Evolutionary conservation across 306 rosid genomes (phyloP).

Genomic region (Lablab purpureus): DNA sequence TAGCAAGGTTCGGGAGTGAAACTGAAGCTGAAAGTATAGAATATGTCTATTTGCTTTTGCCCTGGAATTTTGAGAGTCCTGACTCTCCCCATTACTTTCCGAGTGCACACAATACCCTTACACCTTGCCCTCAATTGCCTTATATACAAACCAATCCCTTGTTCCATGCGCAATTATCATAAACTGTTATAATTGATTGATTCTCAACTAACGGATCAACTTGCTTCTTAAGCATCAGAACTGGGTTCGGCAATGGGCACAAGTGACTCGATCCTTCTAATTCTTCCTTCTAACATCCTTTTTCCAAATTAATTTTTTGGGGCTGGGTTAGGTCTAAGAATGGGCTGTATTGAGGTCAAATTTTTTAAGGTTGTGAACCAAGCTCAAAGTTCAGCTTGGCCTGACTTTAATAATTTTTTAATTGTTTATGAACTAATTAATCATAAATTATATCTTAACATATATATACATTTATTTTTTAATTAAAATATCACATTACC

Average conservation of each 20-base stretch:
- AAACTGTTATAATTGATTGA: neutral
- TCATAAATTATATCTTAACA: neutral
- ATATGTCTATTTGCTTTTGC: neutral
- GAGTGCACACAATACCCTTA: neutral
- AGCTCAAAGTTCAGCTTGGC: neutral
- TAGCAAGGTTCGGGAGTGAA: neutral
- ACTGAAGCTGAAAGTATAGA: neutral
- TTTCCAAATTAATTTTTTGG: neutral
- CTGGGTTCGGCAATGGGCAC: neutral
- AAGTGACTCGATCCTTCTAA: neutral
- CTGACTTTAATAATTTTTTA: conserved; percentile 33
- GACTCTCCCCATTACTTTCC: neutral
- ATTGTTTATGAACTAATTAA: conserved; percentile 18
- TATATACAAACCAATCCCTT: neutral
- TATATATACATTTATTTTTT: neutral
- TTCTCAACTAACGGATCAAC: neutral
- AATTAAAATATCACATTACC: neutral
- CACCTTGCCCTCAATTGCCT: neutral
- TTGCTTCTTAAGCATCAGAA: neutral
- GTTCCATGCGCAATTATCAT: neutral
- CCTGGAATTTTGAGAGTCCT: neutral
- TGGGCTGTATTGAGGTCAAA: conserved; percentile 5
- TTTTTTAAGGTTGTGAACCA: neutral
- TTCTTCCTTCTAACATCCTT: neutral
- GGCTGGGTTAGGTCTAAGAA: neutral